phyloP scores from a whole-genome alignment of 1,284 basidiomycete genomes.

The Austropuccinia psidii region DNA sequence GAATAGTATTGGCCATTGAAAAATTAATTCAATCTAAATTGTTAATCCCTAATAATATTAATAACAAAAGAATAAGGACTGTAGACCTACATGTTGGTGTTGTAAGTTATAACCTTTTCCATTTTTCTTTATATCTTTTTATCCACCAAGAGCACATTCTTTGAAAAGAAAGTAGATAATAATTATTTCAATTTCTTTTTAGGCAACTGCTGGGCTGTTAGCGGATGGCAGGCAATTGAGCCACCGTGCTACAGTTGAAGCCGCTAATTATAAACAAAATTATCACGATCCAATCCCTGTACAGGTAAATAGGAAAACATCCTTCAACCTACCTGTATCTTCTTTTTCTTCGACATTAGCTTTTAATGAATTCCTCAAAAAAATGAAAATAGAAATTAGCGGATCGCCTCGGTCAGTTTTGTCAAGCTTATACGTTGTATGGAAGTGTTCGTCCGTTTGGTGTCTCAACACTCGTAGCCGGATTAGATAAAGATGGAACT shows the following conservation, averaged over 20 bases:
- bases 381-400: conserved; percentile 60
- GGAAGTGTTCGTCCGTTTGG: conserved; percentile 97
- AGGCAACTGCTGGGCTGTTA: conserved; percentile 87
- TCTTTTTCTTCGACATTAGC: neutral
- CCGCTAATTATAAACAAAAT: conserved; percentile 63
- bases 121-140: neutral
- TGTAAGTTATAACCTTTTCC: conserved; percentile 51
- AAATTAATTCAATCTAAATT: conserved; percentile 97
- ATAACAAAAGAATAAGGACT: conserved; percentile 85
- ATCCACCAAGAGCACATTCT: too few relatives aligned
- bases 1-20: conserved; percentile 89
- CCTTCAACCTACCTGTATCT: neutral
- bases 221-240: conserved; percentile 89
- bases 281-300: conserved; percentile 71
- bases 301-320: conserved; percentile 56
- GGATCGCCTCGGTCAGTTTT: conserved; percentile 76
- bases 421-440: conserved; percentile 94
- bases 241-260: conserved; percentile 77
- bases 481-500: conserved; percentile 72
- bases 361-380: neutral
- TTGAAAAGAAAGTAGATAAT: neutral
- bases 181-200: conserved; percentile 21
- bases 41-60: conserved; percentile 81
- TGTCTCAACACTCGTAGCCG: conserved; percentile 81
- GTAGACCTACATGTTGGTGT: conserved; percentile 89